These are phyloP conservation scores for Fusarium nematophilum DNA, from an alignment of 2,329 filamentous ascomycete species.

Conservation along the genomic window DNA sequence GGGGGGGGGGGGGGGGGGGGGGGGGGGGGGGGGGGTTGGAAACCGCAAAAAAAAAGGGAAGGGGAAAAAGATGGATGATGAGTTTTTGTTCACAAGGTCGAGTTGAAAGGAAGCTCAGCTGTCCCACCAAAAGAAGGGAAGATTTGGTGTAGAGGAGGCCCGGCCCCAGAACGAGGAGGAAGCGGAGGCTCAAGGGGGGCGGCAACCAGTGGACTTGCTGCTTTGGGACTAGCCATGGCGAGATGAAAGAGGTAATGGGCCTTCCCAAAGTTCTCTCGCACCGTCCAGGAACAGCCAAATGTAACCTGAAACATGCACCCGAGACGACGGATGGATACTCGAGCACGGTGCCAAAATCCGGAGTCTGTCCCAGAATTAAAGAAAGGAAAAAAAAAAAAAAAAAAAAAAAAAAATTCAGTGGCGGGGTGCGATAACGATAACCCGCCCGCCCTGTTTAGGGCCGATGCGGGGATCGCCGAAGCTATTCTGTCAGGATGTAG, in stretches of 20 bases:
- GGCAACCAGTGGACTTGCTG: constrained; percentile 8
- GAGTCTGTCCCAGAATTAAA: too few relatives aligned
- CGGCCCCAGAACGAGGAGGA: constrained; percentile 10
- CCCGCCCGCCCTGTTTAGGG: constrained; percentile 34
- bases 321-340: not conserved
- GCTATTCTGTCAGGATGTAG: not conserved
- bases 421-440: constrained; percentile 56
- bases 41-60: not conserved
- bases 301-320: constrained; percentile 21
- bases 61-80: constrained; percentile 1
- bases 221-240: constrained; percentile 23
- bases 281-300: constrained; percentile 3
- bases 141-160: constrained; percentile 33
- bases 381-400: not conserved
- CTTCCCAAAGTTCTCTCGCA: too few relatives aligned
- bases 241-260: constrained; percentile 18
- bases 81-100: constrained; percentile 15
- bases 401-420: constrained; percentile 36
- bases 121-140: constrained; percentile 32
- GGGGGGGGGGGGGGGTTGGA: too few relatives aligned
- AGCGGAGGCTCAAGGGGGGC: constrained; percentile 23
- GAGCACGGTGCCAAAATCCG: constrained; percentile 22
- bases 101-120: constrained; percentile 36
- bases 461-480: constrained; percentile 1
- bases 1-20: too few relatives aligned